Conservation (phyloP, 2,329 filamentous ascomycete genomes). For the Tolypocladium cylindrosporum region DNA sequence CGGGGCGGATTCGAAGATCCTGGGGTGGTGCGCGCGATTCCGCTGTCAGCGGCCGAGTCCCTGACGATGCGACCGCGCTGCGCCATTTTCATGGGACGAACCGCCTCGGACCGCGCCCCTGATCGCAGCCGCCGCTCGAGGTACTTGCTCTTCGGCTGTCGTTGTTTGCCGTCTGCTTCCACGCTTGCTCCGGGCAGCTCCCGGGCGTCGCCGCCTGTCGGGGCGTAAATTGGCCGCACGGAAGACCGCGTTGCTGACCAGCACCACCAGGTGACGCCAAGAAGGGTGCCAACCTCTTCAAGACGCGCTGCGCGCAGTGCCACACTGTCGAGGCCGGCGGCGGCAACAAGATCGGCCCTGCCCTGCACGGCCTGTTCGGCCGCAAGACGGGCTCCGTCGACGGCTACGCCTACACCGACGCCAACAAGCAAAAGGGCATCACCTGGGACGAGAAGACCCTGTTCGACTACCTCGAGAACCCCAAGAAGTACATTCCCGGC, state of each 20-base stretch:
- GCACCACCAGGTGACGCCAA: constrained; percentile 63
- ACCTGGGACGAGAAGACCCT: constrained; percentile 79
- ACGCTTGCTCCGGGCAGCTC: background rate
- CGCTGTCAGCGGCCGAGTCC: background rate
- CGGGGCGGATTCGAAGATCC: background rate
- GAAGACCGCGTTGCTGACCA: background rate
- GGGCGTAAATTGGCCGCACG: background rate
- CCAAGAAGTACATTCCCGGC: constrained; percentile 99
- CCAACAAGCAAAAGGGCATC: constrained; percentile 97
- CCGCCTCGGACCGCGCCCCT: background rate
- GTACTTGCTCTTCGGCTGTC: background rate
- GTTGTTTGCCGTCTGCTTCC: background rate
- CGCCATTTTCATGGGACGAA: background rate
- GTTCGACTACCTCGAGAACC: constrained; percentile 99
- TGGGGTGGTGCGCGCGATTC: background rate
- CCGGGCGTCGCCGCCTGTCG: background rate
- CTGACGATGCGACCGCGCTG: constrained; percentile 1
- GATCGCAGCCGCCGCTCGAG: background rate
- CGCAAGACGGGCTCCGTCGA: constrained; percentile 87
- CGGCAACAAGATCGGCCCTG: constrained; percentile 96
- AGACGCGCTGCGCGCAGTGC: constrained; percentile 97
- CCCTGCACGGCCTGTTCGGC: constrained; percentile 94
- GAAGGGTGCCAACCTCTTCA: constrained; percentile 99
- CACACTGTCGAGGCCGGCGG: constrained; percentile 87
- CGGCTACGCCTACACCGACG: constrained; percentile 95